Evolutionary conservation across 805 yeast genomes (phyloP).

Genomic region (Cyberlindnera americana): DNA sequence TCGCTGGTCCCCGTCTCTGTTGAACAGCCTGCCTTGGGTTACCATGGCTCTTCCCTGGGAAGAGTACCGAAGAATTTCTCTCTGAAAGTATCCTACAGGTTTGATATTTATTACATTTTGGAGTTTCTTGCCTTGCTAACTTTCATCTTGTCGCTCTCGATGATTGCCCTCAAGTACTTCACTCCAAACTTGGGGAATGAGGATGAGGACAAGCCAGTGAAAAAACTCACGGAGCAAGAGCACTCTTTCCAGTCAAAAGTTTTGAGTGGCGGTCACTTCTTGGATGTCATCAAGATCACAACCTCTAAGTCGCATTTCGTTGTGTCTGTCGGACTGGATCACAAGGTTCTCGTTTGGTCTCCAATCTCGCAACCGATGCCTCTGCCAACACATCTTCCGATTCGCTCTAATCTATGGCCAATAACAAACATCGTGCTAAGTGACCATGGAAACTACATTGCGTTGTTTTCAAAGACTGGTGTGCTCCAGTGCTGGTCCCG

Average conservation of each 20-base stretch:
- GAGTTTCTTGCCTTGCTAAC: slow-evolving; percentile 52
- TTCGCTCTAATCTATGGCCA: slow-evolving; percentile 53
- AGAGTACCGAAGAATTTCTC: slow-evolving; percentile 12
- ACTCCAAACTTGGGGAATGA: slow-evolving; percentile 22
- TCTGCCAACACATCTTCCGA: slow-evolving; percentile 41
- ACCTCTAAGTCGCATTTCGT: slow-evolving; percentile 61
- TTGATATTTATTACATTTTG: slow-evolving; percentile 48
- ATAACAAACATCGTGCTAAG: slow-evolving; percentile 53
- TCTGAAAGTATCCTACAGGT: slow-evolving; percentile 34
- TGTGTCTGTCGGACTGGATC: slow-evolving; percentile 72
- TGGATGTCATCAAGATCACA: slow-evolving; percentile 61
- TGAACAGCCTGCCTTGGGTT: slow-evolving; percentile 27
- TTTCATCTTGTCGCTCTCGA: slow-evolving; percentile 48
- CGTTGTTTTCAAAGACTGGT: slow-evolving; percentile 51
- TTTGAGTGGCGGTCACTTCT: slow-evolving; percentile 48
- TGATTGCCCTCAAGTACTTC: slow-evolving; percentile 40
- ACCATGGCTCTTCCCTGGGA: slow-evolving; percentile 6
- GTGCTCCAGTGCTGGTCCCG: slow-evolving; percentile 61
- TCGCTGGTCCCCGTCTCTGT: slow-evolving; percentile 21
- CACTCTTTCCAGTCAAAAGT: slow-evolving; percentile 36
- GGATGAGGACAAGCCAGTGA: slow-evolving; percentile 21
- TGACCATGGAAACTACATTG: slow-evolving; percentile 54
- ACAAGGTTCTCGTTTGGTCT: slow-evolving; percentile 69
- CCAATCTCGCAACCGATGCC: slow-evolving; percentile 51
- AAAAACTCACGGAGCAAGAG: slow-evolving; percentile 15